Percentiles rank a stretch among this genome's conserved stretches.
Evolutionary conservation across 768 basidiomycete species (phyloP).

Genomic region (Termitomyces sp.): DNA sequence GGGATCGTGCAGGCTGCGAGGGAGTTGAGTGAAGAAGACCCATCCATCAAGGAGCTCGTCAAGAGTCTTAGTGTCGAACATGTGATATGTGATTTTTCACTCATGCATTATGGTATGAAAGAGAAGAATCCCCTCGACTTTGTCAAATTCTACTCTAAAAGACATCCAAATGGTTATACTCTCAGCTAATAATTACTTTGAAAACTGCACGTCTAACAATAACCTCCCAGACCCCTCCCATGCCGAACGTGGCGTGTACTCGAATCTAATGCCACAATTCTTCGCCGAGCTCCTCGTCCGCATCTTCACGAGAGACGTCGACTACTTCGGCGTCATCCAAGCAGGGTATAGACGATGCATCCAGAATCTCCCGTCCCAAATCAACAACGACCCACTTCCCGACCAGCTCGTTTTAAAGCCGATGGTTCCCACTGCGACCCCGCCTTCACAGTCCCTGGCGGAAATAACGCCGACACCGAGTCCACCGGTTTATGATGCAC

Average conservation of each 20-base stretch:
- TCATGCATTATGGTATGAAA: conserved; percentile 77
- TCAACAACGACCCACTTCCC: neutral
- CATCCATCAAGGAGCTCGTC: conserved; percentile 20
- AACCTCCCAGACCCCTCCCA: conserved; percentile 29
- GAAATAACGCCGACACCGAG: conserved; percentile 14
- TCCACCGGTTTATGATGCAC: conserved; percentile 31
- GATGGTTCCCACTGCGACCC: neutral
- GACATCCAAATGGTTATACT: conserved; percentile 54
- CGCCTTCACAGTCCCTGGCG: neutral
- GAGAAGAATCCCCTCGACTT: conserved; percentile 61
- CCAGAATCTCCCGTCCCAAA: neutral
- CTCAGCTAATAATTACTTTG: too few relatives aligned
- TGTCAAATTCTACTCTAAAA: conserved; percentile 73
- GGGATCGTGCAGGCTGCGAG: conserved; percentile 39
- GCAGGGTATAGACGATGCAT: conserved; percentile 39
- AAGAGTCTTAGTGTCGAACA: conserved; percentile 36
- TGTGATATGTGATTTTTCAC: conserved; percentile 56
- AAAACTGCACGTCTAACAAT: too few relatives aligned
- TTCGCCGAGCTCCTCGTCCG: conserved; percentile 70
- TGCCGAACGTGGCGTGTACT: conserved; percentile 54
- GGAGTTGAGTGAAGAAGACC: conserved; percentile 15
- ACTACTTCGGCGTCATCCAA: conserved; percentile 59
- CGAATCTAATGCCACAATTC: conserved; percentile 53
- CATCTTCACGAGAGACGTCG: conserved; percentile 60
- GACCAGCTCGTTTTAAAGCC: neutral